Evolutionary conservation across 2,329 filamentous ascomycete species (phyloP), one percentile per base, ranked within the genome.

Genomic region (Aspergillus alliaceus): DNA sequence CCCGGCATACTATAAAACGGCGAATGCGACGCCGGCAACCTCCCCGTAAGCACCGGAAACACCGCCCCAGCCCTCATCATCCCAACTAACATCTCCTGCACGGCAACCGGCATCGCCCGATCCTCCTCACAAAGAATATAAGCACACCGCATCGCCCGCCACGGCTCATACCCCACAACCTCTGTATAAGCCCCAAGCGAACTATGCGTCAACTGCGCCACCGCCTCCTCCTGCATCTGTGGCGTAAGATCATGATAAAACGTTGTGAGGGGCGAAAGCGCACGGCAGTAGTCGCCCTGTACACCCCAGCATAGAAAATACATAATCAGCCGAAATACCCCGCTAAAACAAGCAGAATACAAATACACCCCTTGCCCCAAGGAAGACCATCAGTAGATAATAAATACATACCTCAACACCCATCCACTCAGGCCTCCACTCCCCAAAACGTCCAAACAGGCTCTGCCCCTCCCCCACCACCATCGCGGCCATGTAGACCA

Each of bases 1-100:
- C 68, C 69, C 0, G 74, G 71, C 64, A 65, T 71, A 32, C 72
- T 75, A 61, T 79, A 56, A 59, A 78, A 80, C 18, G 76, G 77
- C 60, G 72, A 76, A 62, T 80, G 77, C 1, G 72, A 70, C 1
- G 70, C 63, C 0, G 58, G 72, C 27, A 70, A 66, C 15, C 56
- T 65, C 6, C 58, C 57, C 6, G 67, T 51, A n/a, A n/a, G 34
- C 8, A 51, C 24, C 6, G 46, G 46, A 8, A 32, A 15, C 31
- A 25, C 4, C 7, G 22, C 32, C 22, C 22, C 32, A 5, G 2
- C 24, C 24, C 15, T 40, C 32, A 52, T 42, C 24, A 24, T 6
- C 9, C 11, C 24, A 6, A 52, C 63, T 66, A 76, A 70, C 1
- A 48, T 54, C 8, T 76, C 68, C 58, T 78, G 75, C 3, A 65